Base-by-base conservation (phyloP, 768 basidiomycete genomes). In the Favolaschia claudopus region DNA sequence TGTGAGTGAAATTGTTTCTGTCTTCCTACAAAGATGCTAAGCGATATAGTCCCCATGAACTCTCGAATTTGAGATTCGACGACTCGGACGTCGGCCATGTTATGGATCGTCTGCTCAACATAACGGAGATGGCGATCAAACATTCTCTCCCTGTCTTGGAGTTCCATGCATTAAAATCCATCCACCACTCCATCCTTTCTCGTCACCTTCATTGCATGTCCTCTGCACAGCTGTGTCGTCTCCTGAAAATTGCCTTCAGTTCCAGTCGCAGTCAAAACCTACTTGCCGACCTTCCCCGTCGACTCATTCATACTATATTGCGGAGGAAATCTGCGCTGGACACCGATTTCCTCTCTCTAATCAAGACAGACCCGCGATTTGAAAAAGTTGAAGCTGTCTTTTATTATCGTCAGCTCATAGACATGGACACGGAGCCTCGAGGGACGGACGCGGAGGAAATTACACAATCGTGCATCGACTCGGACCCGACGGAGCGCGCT, bases 241-340 rank as follows among this genome's bases (percentile, higher is more conserved):
- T 84, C 28, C 74, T 89, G 42, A 74, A 79, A 33, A 74, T 89
- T 32, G 85, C 87, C 0, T 77, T 81, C 27, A 72, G 77, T 47
- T 84, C 83, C 60, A 69, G 76, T 36, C 81, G 87, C 54, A 65
- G 73, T 33, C 72, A 82, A 32, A 77, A 79, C 24, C 73, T 85
- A 6, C 75, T 86, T 67, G 75, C 79, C 43, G 73, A 79, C 36
- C 76, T 61, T 17, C 45, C 42, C 6, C 36, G 48, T 31, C 22
- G 60, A 12, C 29, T 55, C 5, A 46, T 34, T 12, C 29, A 44
- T 14, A 28, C 17, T 13, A 55, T 61, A 31, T 42, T 61, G 19
- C 53, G 34, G 9, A 32, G n/a, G 13, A 20, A 5, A 34, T 25
- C 27, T 8, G 2, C 28, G 7, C 39, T 28, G 8, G 59, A 54